These are phyloP conservation scores for Cyclotella cryptica DNA, from an alignment of 108 stramenopile genomes.

Conservation along the genomic window DNA sequence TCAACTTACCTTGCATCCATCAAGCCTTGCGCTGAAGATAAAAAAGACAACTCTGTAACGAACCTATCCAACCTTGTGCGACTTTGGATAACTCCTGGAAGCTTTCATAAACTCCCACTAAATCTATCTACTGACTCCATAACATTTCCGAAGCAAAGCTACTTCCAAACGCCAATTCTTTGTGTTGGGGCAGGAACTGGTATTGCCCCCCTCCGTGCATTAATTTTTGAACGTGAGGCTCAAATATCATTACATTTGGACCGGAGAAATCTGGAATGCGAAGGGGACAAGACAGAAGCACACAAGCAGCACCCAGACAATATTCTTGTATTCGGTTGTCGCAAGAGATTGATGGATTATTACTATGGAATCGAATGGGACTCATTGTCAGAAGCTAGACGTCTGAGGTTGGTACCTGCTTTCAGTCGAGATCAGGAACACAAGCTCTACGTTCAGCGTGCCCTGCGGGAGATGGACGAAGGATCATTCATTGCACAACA, in stretches of 20 bases:
- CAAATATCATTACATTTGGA: not conserved
- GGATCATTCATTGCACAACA: slow-evolving; percentile 65
- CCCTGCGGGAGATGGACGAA: slow-evolving; percentile 63
- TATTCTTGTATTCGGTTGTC: slow-evolving; percentile 82
- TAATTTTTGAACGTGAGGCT: slow-evolving; percentile 76
- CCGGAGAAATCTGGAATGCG: not conserved
- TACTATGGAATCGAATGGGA: slow-evolving; percentile 83
- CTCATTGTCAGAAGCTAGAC: slow-evolving; percentile 24
- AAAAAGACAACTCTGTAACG: not conserved
- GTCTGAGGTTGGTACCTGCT: slow-evolving; percentile 62
- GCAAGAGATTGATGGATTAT: slow-evolving; percentile 68
- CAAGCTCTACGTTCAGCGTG: slow-evolving; percentile 85
- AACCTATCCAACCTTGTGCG: slow-evolving; percentile 34
- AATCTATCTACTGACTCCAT: slow-evolving; percentile 13
- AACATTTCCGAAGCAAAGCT: slow-evolving; percentile 1
- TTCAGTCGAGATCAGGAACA: slow-evolving; percentile 78
- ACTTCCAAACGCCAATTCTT: slow-evolving; percentile 67
- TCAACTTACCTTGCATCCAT: slow-evolving; percentile 65
- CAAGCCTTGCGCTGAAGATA: slow-evolving; percentile 12
- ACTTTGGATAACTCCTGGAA: slow-evolving; percentile 82
- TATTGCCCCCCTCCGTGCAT: slow-evolving; percentile 81
- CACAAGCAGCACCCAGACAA: slow-evolving; percentile 37
- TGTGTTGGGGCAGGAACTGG: slow-evolving; percentile 89
- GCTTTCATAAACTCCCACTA: slow-evolving; percentile 68
- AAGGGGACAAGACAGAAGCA: not conserved